Evolutionary conservation across 495 filamentous ascomycete genomes (phyloP).

Genomic region (Chaetomium tenue): DNA sequence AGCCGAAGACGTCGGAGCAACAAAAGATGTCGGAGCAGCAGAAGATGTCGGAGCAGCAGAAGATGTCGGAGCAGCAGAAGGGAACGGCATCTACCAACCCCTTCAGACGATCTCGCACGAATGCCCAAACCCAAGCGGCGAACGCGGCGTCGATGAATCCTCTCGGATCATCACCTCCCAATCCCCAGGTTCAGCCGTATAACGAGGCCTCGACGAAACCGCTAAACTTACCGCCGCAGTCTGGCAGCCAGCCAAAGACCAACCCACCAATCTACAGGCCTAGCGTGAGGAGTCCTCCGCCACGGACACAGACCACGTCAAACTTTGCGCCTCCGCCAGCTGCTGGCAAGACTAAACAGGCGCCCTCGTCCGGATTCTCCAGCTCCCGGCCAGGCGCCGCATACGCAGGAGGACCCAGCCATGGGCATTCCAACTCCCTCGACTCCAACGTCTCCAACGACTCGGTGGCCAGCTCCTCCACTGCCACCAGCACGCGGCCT

Average conservation of each 20-base stretch:
- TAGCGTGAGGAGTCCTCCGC: conserved; percentile 1
- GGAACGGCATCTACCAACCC: not conserved
- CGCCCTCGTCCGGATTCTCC: not conserved
- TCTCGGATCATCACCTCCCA: conserved; percentile 5
- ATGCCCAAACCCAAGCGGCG: not conserved
- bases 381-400: not conserved
- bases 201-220: not conserved
- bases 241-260: not conserved
- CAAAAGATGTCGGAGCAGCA: not conserved
- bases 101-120: not conserved
- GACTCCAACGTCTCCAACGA: conserved; percentile 14
- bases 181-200: not conserved
- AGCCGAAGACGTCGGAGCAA: not conserved
- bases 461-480: conserved; percentile 15
- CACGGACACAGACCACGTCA: conserved; percentile 1
- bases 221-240: conserved; percentile 3
- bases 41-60: not conserved
- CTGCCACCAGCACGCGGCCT: conserved; percentile 7
- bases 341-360: conserved; percentile 5
- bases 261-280: conserved; percentile 15
- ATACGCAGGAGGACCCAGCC: not conserved
- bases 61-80: not conserved
- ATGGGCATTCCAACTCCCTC: conserved; percentile 16
- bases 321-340: not conserved
- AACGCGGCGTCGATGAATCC: not conserved